Evolutionary conservation across 2,329 filamentous ascomycete species (phyloP), one percentile per base, ranked within the genome.

Genomic region (Aspergillus pseudoglaucus): DNA sequence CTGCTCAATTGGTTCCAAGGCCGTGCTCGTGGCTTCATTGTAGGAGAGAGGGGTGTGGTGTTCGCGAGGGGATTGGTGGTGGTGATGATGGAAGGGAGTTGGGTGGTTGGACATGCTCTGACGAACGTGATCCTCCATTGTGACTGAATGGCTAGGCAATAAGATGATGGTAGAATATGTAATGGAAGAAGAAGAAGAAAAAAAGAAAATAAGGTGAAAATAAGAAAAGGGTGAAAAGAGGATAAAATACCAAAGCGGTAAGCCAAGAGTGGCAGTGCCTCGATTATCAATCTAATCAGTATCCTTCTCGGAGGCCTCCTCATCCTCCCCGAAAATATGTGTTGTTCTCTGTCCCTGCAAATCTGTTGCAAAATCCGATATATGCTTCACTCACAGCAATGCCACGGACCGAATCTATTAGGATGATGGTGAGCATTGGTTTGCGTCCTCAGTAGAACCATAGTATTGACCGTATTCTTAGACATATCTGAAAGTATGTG

Each of bases 21-120:
- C 72, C 4, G 70, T 75, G 40, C 65, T 71, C 12, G 66, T 65
- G 35, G 56, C 71, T 35, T 66, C 67, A 38, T 66, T 67, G 40
- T 53, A 55, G 30, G 59, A 53, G 7, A 56, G 53, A 14, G 46
- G 45, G 15, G 50, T 51, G 58, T 70, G 15, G 67, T 71, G 47
- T n/a, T 47, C 40, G 17, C 40, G 43, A 18, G 46, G 45, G 44
- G 43, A 27, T 22, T 43, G 44, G 41, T 53, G 54, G 25, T 53
- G 54, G 15, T 59, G 51, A 23, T 51, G 50, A 46, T 59, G 58
- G 32, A 62, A 63, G 30, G 57, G 53, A 45, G 54, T 44, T 1
- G 60, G 59, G 44, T 62, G 59, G 45, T 59, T 59, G 38, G 60
- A 62, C 12, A 60, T 49, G 48, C 59, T 62, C 7, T 62, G 56